phyloP scores from a whole-genome alignment of 164 flowering plant species.

The Amborella trichopoda region DNA sequence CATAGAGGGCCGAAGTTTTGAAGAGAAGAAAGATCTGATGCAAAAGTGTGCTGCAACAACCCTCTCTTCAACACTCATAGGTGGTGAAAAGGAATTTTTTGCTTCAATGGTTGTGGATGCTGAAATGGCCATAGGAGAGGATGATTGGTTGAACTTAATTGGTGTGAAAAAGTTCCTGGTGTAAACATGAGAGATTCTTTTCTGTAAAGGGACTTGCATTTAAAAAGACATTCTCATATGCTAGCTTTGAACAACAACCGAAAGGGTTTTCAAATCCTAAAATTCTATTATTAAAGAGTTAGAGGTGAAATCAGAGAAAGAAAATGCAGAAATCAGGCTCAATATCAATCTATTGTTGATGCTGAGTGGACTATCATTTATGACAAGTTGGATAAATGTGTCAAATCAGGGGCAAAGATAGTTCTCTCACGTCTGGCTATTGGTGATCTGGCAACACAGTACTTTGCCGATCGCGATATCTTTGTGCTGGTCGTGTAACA shows the following conservation, averaged over 20 bases:
- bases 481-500: conserved; percentile 98
- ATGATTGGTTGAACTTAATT: conserved; percentile 83
- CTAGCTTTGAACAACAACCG: conserved; percentile 98
- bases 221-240: conserved; percentile 92
- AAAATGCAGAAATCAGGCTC: conserved; percentile 98
- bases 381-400: conserved; percentile 97
- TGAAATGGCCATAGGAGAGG: conserved; percentile 77
- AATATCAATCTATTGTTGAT: conserved; percentile 98
- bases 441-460: conserved; percentile 97
- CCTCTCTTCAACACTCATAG: conserved; percentile 89
- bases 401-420: conserved; percentile 85
- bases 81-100: conserved; percentile 97
- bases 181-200: conserved; percentile 97
- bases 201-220: conserved; percentile 93
- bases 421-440: conserved; percentile 92
- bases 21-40: conserved; percentile 74
- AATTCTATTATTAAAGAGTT: conserved; percentile 81
- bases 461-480: conserved; percentile 97
- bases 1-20: conserved; percentile 83
- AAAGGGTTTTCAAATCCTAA: conserved; percentile 83
- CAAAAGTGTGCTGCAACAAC: conserved; percentile 97
- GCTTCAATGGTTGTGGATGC: conserved; percentile 96
- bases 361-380: conserved; percentile 99
- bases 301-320: conserved; percentile 97
- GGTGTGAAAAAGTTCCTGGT: conserved; percentile 98